phyloP scores from a whole-genome alignment of 1,284 basidiomycete species.

The Ustilago xerochloae region DNA sequence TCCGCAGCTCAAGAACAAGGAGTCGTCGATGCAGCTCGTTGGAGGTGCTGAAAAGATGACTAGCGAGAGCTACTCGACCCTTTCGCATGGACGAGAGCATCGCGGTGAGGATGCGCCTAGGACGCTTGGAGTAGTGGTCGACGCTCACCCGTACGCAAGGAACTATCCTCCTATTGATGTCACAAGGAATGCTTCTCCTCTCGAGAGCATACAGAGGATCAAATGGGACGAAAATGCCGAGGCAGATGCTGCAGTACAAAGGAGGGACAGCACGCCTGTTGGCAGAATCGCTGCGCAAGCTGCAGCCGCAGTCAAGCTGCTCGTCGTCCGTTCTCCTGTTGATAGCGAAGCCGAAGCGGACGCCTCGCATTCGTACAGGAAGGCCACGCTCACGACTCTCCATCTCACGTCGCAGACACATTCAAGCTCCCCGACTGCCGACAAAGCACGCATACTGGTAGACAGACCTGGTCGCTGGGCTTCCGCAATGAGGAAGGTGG shows the following conservation, averaged over 20 bases:
- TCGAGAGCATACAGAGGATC: neutral
- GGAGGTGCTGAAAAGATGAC: neutral
- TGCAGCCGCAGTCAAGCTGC: no score
- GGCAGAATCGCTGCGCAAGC: neutral
- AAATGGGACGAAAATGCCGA: neutral
- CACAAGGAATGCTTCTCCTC: neutral
- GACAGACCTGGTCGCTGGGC: no score
- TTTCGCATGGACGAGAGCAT: no score
- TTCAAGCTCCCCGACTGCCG: no score
- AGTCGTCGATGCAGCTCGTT: neutral
- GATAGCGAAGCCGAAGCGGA: no score
- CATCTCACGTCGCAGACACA: no score
- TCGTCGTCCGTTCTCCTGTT: no score
- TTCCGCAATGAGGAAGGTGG: no score
- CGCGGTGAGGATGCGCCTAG: no score
- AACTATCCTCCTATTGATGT: neutral
- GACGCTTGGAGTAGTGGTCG: neutral
- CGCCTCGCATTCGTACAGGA: no score
- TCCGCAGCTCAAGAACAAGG: neutral
- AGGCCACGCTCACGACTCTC: no score
- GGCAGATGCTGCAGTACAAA: neutral
- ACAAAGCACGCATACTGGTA: no score
- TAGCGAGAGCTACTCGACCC: constrained; percentile 3
- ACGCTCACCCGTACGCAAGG: neutral
- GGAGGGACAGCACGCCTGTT: neutral